Conservation (phyloP, 1,139 yeast genomes). For the Arxiozyma bovina region DNA sequence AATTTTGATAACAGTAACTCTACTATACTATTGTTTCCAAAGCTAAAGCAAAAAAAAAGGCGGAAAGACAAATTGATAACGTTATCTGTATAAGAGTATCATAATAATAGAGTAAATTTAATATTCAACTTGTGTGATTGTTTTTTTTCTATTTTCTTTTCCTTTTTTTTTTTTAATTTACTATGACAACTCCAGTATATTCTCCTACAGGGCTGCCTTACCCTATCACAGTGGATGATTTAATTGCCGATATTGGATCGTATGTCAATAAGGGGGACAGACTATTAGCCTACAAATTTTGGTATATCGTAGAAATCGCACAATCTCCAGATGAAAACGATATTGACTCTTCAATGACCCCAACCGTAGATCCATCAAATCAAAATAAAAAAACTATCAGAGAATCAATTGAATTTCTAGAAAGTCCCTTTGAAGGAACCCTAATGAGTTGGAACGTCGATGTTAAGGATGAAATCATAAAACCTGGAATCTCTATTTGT, state of each 20-base stretch:
- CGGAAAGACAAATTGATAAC: no score
- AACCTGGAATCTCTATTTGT: conserved; percentile 43
- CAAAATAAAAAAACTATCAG: conserved; percentile 19
- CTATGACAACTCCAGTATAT: conserved; percentile 27
- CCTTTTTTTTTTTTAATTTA: no score
- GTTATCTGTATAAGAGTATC: not conserved
- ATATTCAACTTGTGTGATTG: not conserved
- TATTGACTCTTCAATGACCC: not conserved
- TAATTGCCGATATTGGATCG: conserved; percentile 24
- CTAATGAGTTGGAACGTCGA: conserved; percentile 43
- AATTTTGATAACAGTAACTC: not conserved
- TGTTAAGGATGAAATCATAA: conserved; percentile 53
- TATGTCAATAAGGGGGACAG: conserved; percentile 26
- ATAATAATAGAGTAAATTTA: no score
- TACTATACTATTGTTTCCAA: not conserved
- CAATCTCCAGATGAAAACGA: conserved; percentile 21
- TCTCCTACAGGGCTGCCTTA: conserved; percentile 30
- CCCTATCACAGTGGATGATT: conserved; percentile 29
- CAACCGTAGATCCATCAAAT: not conserved
- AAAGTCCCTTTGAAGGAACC: conserved; percentile 73
- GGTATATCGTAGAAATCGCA: conserved; percentile 30
- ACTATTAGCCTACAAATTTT: conserved; percentile 29
- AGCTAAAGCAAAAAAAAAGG: not conserved
- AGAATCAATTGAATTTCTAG: conserved; percentile 40
- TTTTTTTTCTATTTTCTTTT: no score